phyloP scores from a whole-genome alignment of 768 basidiomycete genomes.

The Trametes coccinea region DNA sequence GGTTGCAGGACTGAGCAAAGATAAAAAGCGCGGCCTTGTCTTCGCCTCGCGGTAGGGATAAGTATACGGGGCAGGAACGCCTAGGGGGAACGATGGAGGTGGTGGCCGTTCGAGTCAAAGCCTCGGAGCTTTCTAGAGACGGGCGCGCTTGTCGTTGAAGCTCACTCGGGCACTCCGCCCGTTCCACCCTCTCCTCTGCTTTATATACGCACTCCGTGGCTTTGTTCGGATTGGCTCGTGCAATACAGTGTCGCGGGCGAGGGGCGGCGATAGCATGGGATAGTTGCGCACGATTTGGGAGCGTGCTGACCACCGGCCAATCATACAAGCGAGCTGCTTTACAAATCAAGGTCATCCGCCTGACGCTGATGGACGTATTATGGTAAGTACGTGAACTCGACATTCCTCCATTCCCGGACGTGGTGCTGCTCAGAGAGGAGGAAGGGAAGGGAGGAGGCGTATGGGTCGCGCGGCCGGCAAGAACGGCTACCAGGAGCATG shows the following conservation, averaged over 20 bases:
- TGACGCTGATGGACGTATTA: no score
- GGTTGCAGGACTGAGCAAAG: not conserved
- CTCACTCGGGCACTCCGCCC: not conserved
- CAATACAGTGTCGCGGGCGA: not conserved
- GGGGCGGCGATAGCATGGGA: not conserved
- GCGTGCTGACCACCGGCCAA: conserved; percentile 1
- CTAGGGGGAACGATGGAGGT: not conserved
- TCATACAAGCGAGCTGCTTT: not conserved
- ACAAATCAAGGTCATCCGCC: conserved; percentile 4
- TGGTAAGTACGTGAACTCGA: no score
- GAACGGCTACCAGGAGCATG: no score
- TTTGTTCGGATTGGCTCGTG: not conserved
- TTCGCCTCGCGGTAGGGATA: no score
- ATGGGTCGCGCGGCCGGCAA: no score
- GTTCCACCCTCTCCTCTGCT: not conserved
- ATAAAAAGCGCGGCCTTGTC: not conserved
- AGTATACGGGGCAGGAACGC: no score
- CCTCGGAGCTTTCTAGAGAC: conserved; percentile 11
- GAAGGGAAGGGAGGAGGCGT: no score
- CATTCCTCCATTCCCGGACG: no score
- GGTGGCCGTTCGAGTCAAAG: conserved; percentile 1
- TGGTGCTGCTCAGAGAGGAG: no score
- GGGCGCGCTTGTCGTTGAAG: not conserved
- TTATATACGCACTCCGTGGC: not conserved
- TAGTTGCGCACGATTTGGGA: not conserved